Evolutionary conservation across 805 yeast species (phyloP), one percentile per base, ranked within the genome.

Genomic region (Schizosaccharomyces octosporus): DNA sequence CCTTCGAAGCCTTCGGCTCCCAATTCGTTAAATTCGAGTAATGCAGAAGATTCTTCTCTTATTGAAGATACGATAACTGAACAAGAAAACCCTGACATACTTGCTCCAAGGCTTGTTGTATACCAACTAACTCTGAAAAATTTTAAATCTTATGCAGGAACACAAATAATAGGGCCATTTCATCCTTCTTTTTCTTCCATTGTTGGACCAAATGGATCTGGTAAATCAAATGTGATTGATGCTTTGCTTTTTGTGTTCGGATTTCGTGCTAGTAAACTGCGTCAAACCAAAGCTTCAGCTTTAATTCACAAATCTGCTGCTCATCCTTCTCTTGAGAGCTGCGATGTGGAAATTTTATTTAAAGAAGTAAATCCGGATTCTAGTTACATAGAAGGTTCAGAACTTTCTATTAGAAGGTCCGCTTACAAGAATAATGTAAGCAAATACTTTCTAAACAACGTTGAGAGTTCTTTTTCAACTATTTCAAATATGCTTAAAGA

Each of bases 171-270:
- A 60, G 99, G 99, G 0, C 99, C 99, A 0, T 93, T 93, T 71
- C 85, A 93, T 62, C 68, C 69, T 45, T 87, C 94, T 4, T 94
- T 93, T 68, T 86, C 95, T 11, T 97, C 99, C 0, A 95, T 93
- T 11, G 97, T 93, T 15, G 99, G 99, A 0, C 98, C 98, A 4
- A 93, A 93, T 70, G 99, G 99, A 7, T 85, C 95, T 13, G 99
- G 99, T 1, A 93, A 93, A 72, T 89, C 97, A 17, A 93, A 94
- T 69, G 97, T 93, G 65, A 93, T 93, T 70, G 98, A 94, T 70
- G 87, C 97, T 4, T 81, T 93, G 77, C 78, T 94, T 42, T 93
- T 93, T 71, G 98, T 94, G 1, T 93, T 93, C 74, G 99, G 99
- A 0, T 93, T 93, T 72, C 76, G 97, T 63, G 97, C 98, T 0